Conservation (phyloP, 495 filamentous ascomycete species). For the Hypoxylon trugodes region DNA sequence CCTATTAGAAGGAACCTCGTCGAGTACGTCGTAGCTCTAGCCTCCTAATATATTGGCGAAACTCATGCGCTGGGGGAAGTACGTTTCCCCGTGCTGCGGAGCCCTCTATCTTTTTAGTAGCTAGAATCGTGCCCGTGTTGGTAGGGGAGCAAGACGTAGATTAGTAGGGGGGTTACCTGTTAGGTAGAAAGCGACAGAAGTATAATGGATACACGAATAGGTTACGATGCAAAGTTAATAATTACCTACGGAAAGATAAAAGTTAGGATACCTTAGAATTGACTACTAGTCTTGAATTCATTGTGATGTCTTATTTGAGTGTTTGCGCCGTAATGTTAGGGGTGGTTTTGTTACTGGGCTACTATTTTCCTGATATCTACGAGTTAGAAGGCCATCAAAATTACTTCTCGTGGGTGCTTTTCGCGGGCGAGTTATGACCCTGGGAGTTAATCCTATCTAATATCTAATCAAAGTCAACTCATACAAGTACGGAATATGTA, state of each 20-base stretch:
- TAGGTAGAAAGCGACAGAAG: constrained; percentile 1
- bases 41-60: background rate
- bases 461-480: too few species aligned
- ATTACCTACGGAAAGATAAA: constrained; percentile 11
- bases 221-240: constrained; percentile 12
- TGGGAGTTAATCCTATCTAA: too few species aligned
- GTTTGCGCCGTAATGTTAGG: background rate
- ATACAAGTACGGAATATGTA: too few species aligned
- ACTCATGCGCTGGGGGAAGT: constrained; percentile 12
- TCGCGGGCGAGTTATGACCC: too few species aligned
- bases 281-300: background rate
- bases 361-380: too few species aligned
- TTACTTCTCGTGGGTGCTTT: too few species aligned
- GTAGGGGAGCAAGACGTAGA: background rate
- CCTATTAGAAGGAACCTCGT: constrained; percentile 14
- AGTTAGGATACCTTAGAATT: constrained; percentile 20
- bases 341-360: background rate
- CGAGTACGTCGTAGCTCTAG: constrained; percentile 32
- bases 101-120: background rate
- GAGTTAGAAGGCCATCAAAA: too few species aligned
- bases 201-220: constrained; percentile 25
- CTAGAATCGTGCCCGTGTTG: constrained; percentile 15
- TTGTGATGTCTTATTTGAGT: background rate
- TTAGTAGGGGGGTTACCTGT: too few species aligned
- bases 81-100: constrained; percentile 23